Percentiles rank a stretch among this genome's conserved stretches.
Conservation (phyloP, 805 yeast genomes). For the Cyberlindnera euphorbiiphila region DNA sequence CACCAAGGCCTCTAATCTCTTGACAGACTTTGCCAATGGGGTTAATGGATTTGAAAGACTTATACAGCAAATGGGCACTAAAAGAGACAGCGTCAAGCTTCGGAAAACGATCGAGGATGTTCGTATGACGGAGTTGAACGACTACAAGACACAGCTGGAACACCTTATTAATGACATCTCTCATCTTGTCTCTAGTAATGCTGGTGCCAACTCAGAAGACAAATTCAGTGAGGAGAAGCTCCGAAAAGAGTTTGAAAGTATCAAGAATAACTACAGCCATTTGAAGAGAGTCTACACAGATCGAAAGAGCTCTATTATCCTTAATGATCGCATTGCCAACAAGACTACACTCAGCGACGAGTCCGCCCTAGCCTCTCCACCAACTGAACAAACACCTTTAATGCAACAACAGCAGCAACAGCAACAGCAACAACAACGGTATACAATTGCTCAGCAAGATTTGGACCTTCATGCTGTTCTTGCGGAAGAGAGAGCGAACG, state of each 20-base stretch:
- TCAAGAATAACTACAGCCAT: constrained; percentile 42
- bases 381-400: constrained; percentile 23
- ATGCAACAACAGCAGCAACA: constrained; percentile 20
- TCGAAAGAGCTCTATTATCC: constrained; percentile 38
- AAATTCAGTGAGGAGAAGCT: constrained; percentile 38
- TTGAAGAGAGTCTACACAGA: constrained; percentile 47
- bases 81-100: constrained; percentile 33
- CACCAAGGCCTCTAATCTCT: constrained; percentile 24
- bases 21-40: constrained; percentile 43
- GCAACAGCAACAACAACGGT: constrained; percentile 36
- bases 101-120: constrained; percentile 32
- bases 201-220: constrained; percentile 17
- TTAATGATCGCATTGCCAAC: constrained; percentile 29
- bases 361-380: constrained; percentile 11
- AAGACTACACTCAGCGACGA: constrained; percentile 20
- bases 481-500: constrained; percentile 70
- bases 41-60: constrained; percentile 48
- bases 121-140: constrained; percentile 22
- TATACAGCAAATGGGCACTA: constrained; percentile 48
- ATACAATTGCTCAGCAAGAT: constrained; percentile 41
- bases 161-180: constrained; percentile 28
- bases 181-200: constrained; percentile 18
- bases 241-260: constrained; percentile 49
- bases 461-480: constrained; percentile 60
- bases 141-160: constrained; percentile 31